Base-by-base conservation (phyloP, 495 filamentous ascomycete species). In the Sabuloglossum arenarium region DNA sequence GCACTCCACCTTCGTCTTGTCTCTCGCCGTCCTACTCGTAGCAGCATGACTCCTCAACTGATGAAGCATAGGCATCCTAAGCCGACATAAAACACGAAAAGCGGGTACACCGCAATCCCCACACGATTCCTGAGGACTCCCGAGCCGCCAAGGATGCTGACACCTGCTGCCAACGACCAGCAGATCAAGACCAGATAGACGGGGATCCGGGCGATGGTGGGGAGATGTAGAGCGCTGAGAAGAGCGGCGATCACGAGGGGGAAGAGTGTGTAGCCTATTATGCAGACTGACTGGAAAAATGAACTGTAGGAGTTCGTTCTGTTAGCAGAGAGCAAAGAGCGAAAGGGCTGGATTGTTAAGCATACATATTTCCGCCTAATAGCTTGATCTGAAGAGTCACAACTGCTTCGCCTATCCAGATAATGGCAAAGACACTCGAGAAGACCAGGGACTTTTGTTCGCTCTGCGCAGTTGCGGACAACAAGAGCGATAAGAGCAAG, bases 321-420 rank as follows among this genome's bases (percentile, higher is more conserved):
- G 37, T 46, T n/a, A 32, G 55, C 45, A 56, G 24, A 54, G 24
- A 12, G 9, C 34, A 11, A 50, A 14, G 5, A 2, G 1, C 24
- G 27, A 56, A 31, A 43, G 16, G 55, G 39, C 19, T 34, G 6
- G 37, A 55, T 49, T 8, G 23, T n/a, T n/a, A 10, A n/a, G 78
- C 87, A 69, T 71, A 97, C 91, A 98, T 96, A 74, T 93, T 95
- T 27, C 91, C 91, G 50, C 91, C 91, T 58, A 99, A 71, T 63
- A 99, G 72, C 73, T 95, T 95, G 65, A 99, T 96, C 78, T 99
- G 91, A 65, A 90, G 71, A n/a, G 91, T 99, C 58, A 99, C 89
- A 16, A 96, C 85, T 1, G 90, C 89, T 73, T 96, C 88, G 8
- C 89, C 91, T 54, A 97, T 79, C 91, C 91, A 99, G 37, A 99